These are phyloP conservation scores for Geotrichum histeridarum DNA, from an alignment of 1,139 yeast species.

Conservation along the genomic window DNA sequence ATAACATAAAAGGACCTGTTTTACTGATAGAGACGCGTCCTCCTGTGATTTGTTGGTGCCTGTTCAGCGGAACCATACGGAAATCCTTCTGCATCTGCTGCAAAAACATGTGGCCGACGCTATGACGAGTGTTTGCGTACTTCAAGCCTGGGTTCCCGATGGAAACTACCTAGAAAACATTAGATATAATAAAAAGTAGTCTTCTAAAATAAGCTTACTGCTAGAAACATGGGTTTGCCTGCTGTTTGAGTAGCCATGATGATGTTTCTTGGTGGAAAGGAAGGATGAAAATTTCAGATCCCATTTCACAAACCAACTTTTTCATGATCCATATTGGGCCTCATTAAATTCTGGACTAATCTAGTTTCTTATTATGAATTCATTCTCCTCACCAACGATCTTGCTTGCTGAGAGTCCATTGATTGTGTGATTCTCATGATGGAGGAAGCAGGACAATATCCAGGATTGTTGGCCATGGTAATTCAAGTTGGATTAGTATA, in stretches of 20 bases:
- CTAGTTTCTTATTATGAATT: too few relatives aligned
- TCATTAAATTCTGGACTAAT: too few relatives aligned
- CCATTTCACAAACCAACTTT: too few relatives aligned
- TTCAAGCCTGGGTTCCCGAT: constrained; percentile 74
- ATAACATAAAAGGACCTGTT: constrained; percentile 32
- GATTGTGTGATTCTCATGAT: too few relatives aligned
- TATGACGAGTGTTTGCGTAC: constrained; percentile 64
- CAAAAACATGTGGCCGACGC: constrained; percentile 61
- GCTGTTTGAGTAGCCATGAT: constrained; percentile 3
- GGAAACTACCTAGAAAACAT: constrained; percentile 36
- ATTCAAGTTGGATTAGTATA: too few relatives aligned
- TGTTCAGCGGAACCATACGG: constrained; percentile 6
- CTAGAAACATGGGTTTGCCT: constrained; percentile 10
- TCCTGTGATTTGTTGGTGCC: constrained; percentile 23
- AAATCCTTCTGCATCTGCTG: constrained; percentile 19
- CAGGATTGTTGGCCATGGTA: too few relatives aligned
- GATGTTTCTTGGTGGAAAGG: background rate
- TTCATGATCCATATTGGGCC: too few relatives aligned
- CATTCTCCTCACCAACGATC: too few relatives aligned
- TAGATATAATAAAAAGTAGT: background rate
- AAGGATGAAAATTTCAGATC: too few relatives aligned
- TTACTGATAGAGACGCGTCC: constrained; percentile 16
- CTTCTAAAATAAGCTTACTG: constrained; percentile 8
- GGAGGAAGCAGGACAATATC: too few relatives aligned
- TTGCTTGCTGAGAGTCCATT: too few relatives aligned